phyloP scores from a whole-genome alignment of 306 rosid genomes.

The Begonia masoniana region DNA sequence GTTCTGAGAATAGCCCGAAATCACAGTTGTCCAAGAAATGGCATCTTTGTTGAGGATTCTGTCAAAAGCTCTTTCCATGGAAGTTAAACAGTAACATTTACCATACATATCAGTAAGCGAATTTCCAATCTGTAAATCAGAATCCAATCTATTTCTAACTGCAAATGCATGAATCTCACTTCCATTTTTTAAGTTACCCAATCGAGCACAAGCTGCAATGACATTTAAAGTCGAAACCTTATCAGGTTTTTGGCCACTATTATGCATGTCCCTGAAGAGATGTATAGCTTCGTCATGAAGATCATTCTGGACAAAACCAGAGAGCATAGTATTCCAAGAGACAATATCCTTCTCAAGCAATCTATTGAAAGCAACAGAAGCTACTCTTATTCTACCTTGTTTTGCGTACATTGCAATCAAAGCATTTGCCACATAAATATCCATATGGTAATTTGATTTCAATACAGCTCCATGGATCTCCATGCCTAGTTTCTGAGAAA shows the following conservation, averaged over 20 bases:
- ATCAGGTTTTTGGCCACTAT: conserved; percentile 33
- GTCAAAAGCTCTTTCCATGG: conserved; percentile 39
- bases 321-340: conserved; percentile 58
- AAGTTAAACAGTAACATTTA: conserved; percentile 35
- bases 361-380: conserved; percentile 26
- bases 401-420: conserved; percentile 55
- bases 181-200: conserved; percentile 37
- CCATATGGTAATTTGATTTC: conserved; percentile 27
- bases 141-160: conserved; percentile 37
- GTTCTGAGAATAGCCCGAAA: conserved; percentile 59
- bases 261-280: conserved; percentile 34
- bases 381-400: conserved; percentile 36
- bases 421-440: conserved; percentile 52
- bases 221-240: conserved; percentile 44
- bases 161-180: conserved; percentile 60
- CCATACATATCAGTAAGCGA: conserved; percentile 61
- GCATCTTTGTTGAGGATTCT: conserved; percentile 32
- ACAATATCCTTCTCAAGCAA: conserved; percentile 38
- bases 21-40: conserved; percentile 64
- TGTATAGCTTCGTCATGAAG: conserved; percentile 29
- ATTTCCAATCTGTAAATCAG: conserved; percentile 47
- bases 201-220: conserved; percentile 44
- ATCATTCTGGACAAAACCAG: conserved; percentile 55
- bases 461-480: conserved; percentile 45
- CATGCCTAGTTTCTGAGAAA: conserved; percentile 32